Conservation (phyloP, 1,284 basidiomycete species). For the Rhizoctonia solani region DNA sequence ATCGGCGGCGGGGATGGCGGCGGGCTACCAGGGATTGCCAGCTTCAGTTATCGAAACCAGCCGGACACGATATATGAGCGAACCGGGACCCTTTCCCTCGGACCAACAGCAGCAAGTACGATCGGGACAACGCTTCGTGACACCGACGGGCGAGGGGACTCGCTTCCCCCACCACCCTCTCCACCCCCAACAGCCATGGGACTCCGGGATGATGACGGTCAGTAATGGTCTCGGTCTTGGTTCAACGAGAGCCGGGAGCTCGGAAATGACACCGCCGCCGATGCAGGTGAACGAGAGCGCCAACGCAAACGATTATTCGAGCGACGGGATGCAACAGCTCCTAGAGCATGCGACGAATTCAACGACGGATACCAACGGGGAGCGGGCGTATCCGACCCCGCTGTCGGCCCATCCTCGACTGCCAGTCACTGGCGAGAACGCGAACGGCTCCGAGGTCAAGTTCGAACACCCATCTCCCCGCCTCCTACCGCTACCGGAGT, state of each 20-base stretch:
- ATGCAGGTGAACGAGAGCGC: constrained; percentile 23
- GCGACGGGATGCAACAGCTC: constrained; percentile 14
- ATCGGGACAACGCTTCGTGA: background rate
- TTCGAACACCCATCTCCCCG: constrained; percentile 34
- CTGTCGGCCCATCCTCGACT: constrained; percentile 30
- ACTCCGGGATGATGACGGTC: constrained; percentile 34
- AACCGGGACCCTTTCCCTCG: constrained; percentile 1
- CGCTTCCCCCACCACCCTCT: constrained; percentile 34
- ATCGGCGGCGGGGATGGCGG: constrained; percentile 31
- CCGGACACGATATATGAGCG: constrained; percentile 18
- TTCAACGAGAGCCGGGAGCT: constrained; percentile 22
- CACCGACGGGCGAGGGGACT: constrained; percentile 1
- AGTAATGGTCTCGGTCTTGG: constrained; percentile 23
- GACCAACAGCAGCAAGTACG: background rate
- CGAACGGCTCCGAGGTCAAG: constrained; percentile 33
- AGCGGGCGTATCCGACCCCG: constrained; percentile 30
- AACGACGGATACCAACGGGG: constrained; percentile 4
- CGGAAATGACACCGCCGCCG: constrained; percentile 32
- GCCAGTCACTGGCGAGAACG: constrained; percentile 31
- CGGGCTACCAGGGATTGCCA: constrained; percentile 31
- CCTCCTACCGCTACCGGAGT: constrained; percentile 35
- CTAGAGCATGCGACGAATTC: background rate
- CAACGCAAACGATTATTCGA: constrained; percentile 1
- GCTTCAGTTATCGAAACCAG: constrained; percentile 21
- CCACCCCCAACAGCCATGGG: constrained; percentile 33